A percentile compares a stretch with the other conserved stretches of the same genome.
Evolutionary conservation across 495 filamentous ascomycete species (phyloP).

Genomic region (Penicillium cataractarum): DNA sequence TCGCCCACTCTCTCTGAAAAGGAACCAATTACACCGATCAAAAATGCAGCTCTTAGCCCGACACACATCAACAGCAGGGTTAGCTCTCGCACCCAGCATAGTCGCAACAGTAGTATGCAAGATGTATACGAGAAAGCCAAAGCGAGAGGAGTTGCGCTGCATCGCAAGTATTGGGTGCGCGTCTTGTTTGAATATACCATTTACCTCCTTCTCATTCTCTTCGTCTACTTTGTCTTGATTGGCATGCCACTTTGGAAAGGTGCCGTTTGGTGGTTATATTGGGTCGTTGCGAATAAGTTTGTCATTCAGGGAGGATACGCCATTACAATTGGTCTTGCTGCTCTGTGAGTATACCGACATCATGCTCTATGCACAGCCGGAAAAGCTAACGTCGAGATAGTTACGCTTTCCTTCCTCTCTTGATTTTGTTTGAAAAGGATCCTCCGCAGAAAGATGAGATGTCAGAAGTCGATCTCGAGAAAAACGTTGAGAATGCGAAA

Average conservation of each 20-base stretch:
- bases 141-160: constrained; percentile 30
- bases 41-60: constrained; percentile 16
- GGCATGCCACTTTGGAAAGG: constrained; percentile 49
- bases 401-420: constrained; percentile 44
- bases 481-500: constrained; percentile 23
- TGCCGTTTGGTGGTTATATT: constrained; percentile 46
- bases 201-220: constrained; percentile 34
- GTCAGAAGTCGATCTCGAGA: constrained; percentile 14
- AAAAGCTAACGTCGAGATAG: constrained; percentile 15
- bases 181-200: constrained; percentile 40
- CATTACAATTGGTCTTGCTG: constrained; percentile 39
- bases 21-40: constrained; percentile 23
- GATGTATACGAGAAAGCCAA: constrained; percentile 33
- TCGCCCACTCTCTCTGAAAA: constrained; percentile 13
- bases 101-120: constrained; percentile 20
- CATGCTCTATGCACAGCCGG: too few species aligned
- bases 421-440: constrained; percentile 43
- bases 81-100: constrained; percentile 13
- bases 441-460: constrained; percentile 17
- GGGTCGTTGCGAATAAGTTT: constrained; percentile 40
- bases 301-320: constrained; percentile 40
- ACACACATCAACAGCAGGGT: constrained; percentile 9
- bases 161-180: constrained; percentile 40
- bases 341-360: constrained; percentile 28
- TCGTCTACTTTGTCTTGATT: constrained; percentile 46